These are phyloP conservation scores for Saccharomyces hybrid DNA, from an alignment of 1,139 yeast genomes.

Conservation along the genomic window DNA sequence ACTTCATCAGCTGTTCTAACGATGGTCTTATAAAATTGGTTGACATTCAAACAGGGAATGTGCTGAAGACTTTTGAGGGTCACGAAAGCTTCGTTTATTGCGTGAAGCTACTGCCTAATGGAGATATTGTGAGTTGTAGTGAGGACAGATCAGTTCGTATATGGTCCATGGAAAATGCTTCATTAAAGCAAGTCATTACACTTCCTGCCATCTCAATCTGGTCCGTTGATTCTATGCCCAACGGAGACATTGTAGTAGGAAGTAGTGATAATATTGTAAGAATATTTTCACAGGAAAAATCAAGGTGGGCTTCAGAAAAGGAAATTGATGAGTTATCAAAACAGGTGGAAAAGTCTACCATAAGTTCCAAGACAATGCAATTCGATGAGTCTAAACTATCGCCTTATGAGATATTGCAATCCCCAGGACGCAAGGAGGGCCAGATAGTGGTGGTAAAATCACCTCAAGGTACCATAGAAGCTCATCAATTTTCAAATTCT, in stretches of 20 bases:
- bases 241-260: slow-evolving; percentile 76
- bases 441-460: slow-evolving; percentile 72
- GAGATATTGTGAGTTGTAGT: slow-evolving; percentile 60
- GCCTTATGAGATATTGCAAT: slow-evolving; percentile 50
- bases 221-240: slow-evolving; percentile 55
- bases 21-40: slow-evolving; percentile 72
- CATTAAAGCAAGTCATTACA: slow-evolving; percentile 61
- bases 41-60: slow-evolving; percentile 42
- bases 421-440: slow-evolving; percentile 74
- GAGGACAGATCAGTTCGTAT: slow-evolving; percentile 82
- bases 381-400: slow-evolving; percentile 66
- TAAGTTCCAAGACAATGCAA: too few species aligned
- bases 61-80: slow-evolving; percentile 46
- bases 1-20: slow-evolving; percentile 74
- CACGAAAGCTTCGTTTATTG: slow-evolving; percentile 83
- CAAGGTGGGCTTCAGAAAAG: slow-evolving; percentile 47
- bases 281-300: slow-evolving; percentile 50
- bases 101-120: slow-evolving; percentile 47
- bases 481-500: slow-evolving; percentile 71
- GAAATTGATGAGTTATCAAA: slow-evolving; percentile 47
- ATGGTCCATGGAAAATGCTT: slow-evolving; percentile 48
- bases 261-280: slow-evolving; percentile 73
- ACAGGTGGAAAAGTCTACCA: slow-evolving; percentile 55
- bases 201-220: slow-evolving; percentile 86
- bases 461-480: slow-evolving; percentile 59